Percentiles rank a stretch among this genome's conserved stretches.
Conservation (phyloP, 345 rosid genomes). For the Gynandropsis gynandra region DNA sequence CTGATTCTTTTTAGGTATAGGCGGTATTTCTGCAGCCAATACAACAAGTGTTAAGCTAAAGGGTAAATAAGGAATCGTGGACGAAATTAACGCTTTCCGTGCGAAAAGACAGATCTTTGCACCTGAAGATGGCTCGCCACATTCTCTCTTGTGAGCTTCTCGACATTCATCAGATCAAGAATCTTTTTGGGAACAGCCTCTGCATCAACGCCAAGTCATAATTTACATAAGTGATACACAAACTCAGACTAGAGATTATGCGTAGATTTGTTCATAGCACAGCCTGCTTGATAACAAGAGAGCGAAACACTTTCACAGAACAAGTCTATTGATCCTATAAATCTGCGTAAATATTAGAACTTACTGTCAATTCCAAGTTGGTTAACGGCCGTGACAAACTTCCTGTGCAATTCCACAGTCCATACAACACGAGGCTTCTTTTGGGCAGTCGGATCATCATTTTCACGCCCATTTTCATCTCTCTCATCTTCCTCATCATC, state of each 20-base stretch:
- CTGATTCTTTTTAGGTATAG: constrained; percentile 70
- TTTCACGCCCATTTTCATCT: constrained; percentile 41
- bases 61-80: not conserved
- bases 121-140: constrained; percentile 98
- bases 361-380: constrained; percentile 79
- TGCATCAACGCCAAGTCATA: constrained; percentile 29
- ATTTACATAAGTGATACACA: not conserved
- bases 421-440: constrained; percentile 87
- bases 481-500: constrained; percentile 66
- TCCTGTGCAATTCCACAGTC: constrained; percentile 70
- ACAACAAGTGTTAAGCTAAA: constrained; percentile 18
- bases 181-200: constrained; percentile 98
- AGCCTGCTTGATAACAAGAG: too few species aligned
- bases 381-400: constrained; percentile 68
- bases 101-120: constrained; percentile 9
- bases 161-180: constrained; percentile 88
- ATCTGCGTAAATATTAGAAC: constrained; percentile 17
- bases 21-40: constrained; percentile 60
- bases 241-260: not conserved
- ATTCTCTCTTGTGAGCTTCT: constrained; percentile 80
- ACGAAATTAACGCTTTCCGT: not conserved
- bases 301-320: too few species aligned
- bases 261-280: not conserved
- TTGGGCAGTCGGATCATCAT: constrained; percentile 53
- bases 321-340: too few species aligned